These are phyloP conservation scores for Naganishia sp. DNA, from an alignment of 1,284 basidiomycete genomes.

Conservation along the genomic window DNA sequence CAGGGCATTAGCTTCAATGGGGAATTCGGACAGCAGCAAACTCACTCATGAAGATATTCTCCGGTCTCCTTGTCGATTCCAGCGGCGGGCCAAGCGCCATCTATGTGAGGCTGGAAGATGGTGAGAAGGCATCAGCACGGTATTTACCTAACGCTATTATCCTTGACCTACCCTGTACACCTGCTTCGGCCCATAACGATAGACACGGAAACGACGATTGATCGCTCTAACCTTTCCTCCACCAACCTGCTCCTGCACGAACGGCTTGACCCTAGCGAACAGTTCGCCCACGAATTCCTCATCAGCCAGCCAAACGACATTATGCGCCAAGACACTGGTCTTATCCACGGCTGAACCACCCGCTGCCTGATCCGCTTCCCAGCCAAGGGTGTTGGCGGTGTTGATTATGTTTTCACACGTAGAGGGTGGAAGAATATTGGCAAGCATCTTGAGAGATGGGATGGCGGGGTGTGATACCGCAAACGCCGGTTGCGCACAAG, in stretches of 20 bases:
- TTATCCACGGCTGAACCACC: conserved; percentile 56
- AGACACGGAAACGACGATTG: conserved; percentile 60
- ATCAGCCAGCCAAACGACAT: conserved; percentile 62
- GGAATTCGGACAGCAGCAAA: conserved; percentile 39
- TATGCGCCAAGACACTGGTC: conserved; percentile 59
- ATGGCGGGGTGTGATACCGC: conserved; percentile 54
- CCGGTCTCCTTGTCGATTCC: conserved; percentile 56
- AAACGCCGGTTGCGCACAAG: conserved; percentile 41
- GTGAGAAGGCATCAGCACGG: conserved; percentile 21
- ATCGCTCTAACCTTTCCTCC: conserved; percentile 59
- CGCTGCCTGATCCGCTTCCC: conserved; percentile 59
- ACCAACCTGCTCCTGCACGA: conserved; percentile 50
- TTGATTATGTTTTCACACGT: conserved; percentile 58
- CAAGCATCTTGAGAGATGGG: conserved; percentile 57
- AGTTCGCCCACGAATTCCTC: conserved; percentile 55
- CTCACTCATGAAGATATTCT: conserved; percentile 61
- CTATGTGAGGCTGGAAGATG: conserved; percentile 55
- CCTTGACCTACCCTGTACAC: conserved; percentile 55
- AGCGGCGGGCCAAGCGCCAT: conserved; percentile 62
- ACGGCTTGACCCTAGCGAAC: conserved; percentile 55
- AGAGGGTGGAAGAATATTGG: conserved; percentile 57
- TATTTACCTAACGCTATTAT: conserved; percentile 4
- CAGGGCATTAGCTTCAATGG: too few relatives aligned
- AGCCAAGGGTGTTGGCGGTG: conserved; percentile 58
- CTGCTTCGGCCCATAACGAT: conserved; percentile 59